phyloP scores from a whole-genome alignment of 257 asterid species.

The Asclepias syriaca region DNA sequence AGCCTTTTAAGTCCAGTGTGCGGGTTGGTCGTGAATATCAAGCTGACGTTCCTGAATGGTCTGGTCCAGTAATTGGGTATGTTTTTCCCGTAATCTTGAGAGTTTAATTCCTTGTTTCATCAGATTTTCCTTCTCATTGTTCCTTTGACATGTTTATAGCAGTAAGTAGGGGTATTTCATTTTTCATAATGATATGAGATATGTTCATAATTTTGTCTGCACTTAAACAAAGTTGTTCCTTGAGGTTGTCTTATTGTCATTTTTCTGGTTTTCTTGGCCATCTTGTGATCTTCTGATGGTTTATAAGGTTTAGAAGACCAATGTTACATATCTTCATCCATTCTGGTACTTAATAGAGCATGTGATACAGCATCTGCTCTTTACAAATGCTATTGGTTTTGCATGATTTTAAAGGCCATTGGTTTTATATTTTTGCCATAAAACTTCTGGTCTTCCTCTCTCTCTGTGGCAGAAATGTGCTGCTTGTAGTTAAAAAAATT shows the following conservation, averaged over 20 bases:
- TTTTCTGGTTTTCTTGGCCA: neutral
- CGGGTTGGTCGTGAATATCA: constrained; percentile 71
- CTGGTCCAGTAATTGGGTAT: constrained; percentile 58
- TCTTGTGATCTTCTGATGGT: neutral
- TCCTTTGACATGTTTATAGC: neutral
- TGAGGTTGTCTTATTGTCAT: neutral
- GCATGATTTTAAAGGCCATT: neutral
- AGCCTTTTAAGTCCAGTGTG: constrained; percentile 50
- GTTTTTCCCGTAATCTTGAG: constrained; percentile 27
- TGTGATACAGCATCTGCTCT: neutral
- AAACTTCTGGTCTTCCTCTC: neutral
- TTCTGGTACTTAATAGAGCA: neutral
- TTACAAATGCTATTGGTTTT: neutral
- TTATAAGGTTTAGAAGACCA: neutral
- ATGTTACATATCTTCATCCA: neutral
- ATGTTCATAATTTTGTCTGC: neutral
- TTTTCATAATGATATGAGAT: neutral
- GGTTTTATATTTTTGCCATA: neutral
- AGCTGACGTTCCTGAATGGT: constrained; percentile 71
- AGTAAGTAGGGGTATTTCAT: neutral
- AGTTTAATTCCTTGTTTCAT: neutral
- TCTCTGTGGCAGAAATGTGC: neutral
- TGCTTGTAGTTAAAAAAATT: neutral
- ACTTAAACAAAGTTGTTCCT: neutral
- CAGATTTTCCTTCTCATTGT: neutral